These are phyloP conservation scores for Lecanoromycetidae sp. DNA, from an alignment of 2,329 filamentous ascomycete genomes.

Conservation along the genomic window DNA sequence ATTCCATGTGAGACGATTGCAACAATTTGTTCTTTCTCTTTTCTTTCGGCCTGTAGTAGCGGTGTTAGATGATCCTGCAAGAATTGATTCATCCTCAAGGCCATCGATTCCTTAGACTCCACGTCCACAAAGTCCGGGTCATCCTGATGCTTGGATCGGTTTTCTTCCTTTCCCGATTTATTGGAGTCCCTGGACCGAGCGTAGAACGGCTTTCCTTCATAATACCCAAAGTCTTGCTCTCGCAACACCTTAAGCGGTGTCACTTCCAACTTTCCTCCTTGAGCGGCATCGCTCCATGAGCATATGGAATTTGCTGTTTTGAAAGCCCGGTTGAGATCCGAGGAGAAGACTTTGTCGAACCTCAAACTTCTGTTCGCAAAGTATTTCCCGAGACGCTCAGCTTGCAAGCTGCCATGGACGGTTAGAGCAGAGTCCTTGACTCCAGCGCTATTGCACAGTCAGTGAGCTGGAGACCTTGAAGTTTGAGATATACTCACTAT, in stretches of 20 bases:
- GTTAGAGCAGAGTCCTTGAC: slow-evolving; percentile 70
- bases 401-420: slow-evolving; percentile 68
- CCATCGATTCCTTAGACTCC: slow-evolving; percentile 60
- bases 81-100: slow-evolving; percentile 51
- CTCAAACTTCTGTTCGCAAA: slow-evolving; percentile 52
- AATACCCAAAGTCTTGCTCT: slow-evolving; percentile 32
- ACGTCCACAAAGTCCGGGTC: slow-evolving; percentile 41
- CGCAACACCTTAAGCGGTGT: slow-evolving; percentile 21
- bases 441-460: slow-evolving; percentile 50
- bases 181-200: slow-evolving; percentile 16
- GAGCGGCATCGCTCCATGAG: slow-evolving; percentile 36
- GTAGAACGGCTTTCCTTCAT: slow-evolving; percentile 26
- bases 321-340: slow-evolving; percentile 61
- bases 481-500: slow-evolving; percentile 42
- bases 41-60: slow-evolving; percentile 31
- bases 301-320: slow-evolving; percentile 58
- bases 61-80: slow-evolving; percentile 52
- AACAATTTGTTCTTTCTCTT: slow-evolving; percentile 33
- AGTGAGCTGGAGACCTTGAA: neutral
- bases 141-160: slow-evolving; percentile 19
- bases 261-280: slow-evolving; percentile 4
- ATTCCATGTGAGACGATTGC: slow-evolving; percentile 75
- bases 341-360: slow-evolving; percentile 63
- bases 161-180: slow-evolving; percentile 15
- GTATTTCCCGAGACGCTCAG: slow-evolving; percentile 55